Percentiles rank a stretch among this genome's conserved stretches.
These are phyloP conservation scores for Podospora pseudoanserina DNA, from an alignment of 495 filamentous ascomycete species.

Conservation along the genomic window DNA sequence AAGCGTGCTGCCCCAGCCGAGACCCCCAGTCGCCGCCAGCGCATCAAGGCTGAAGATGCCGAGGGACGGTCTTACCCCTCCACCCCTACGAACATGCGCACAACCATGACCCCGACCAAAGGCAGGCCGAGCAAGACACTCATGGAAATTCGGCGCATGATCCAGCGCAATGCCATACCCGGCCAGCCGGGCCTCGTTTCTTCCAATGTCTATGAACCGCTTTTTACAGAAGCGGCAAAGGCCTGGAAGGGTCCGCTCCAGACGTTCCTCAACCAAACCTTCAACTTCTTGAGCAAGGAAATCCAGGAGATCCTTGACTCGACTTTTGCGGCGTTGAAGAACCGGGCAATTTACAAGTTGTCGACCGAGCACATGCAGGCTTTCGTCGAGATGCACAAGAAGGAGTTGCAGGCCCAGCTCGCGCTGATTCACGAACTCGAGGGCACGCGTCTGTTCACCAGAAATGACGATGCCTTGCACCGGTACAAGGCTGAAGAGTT, in stretches of 20 bases:
- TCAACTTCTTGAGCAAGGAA: slow-evolving; percentile 31
- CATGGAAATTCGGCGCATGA: slow-evolving; percentile 36
- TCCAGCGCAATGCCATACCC: slow-evolving; percentile 36
- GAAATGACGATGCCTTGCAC: slow-evolving; percentile 38
- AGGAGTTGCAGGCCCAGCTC: slow-evolving; percentile 29
- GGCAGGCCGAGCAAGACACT: slow-evolving; percentile 20
- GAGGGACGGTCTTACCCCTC: slow-evolving; percentile 2
- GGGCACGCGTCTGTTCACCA: slow-evolving; percentile 39
- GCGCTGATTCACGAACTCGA: slow-evolving; percentile 37
- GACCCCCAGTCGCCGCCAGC: slow-evolving; percentile 21
- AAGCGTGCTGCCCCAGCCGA: slow-evolving; percentile 13
- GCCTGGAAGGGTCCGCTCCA: slow-evolving; percentile 36
- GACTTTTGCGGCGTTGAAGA: slow-evolving; percentile 37
- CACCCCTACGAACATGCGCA: slow-evolving; percentile 9
- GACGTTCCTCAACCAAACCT: slow-evolving; percentile 35
- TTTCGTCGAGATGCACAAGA: slow-evolving; percentile 33
- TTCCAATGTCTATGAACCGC: slow-evolving; percentile 37
- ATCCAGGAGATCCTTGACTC: slow-evolving; percentile 32
- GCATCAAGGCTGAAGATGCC: slow-evolving; percentile 23
- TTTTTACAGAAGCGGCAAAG: slow-evolving; percentile 37
- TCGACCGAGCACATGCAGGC: slow-evolving; percentile 30
- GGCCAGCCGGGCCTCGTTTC: slow-evolving; percentile 46
- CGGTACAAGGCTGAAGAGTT: slow-evolving; percentile 37
- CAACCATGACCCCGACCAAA: neutral
- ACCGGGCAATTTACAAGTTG: slow-evolving; percentile 39